Evolutionary conservation across 148 eudicot genomes (phyloP).

Genomic region (Diospyros lotus): DNA sequence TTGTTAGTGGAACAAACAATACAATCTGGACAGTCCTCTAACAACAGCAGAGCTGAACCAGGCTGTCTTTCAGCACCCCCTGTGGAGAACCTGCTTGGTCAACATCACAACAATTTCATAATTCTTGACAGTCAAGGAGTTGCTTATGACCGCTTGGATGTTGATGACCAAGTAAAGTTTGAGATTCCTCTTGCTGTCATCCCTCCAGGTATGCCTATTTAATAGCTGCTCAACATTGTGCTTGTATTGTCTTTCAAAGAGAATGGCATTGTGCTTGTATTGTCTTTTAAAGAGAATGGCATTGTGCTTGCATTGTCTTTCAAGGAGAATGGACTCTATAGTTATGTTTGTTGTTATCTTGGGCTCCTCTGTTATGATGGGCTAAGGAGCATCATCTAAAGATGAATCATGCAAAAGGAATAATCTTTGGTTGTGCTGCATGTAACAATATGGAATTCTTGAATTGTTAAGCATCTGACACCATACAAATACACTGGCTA

Average conservation of each 20-base stretch:
- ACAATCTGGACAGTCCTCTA: neutral
- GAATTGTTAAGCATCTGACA: neutral
- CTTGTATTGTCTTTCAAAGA: too few relatives aligned
- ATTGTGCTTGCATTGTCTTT: too few relatives aligned
- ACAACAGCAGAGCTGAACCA: neutral
- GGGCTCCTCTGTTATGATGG: neutral
- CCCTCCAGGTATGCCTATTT: constrained; percentile 10
- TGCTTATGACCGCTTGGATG: neutral
- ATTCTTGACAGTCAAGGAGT: neutral
- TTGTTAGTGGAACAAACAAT: neutral
- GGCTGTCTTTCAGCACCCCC: neutral
- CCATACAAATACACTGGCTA: neutral
- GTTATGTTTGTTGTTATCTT: neutral
- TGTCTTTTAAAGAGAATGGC: too few relatives aligned
- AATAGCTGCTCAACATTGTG: too few relatives aligned
- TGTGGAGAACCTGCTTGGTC: neutral
- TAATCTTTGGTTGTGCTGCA: neutral
- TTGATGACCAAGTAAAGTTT: neutral
- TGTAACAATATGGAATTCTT: neutral
- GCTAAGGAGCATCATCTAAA: neutral
- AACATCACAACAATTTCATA: neutral
- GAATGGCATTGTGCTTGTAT: too few relatives aligned
- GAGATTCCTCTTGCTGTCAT: constrained; percentile 2
- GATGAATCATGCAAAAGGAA: neutral
- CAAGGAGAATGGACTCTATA: neutral